These are phyloP conservation scores for Apiospora koreana DNA, from an alignment of 2,329 filamentous ascomycete genomes.

Conservation along the genomic window DNA sequence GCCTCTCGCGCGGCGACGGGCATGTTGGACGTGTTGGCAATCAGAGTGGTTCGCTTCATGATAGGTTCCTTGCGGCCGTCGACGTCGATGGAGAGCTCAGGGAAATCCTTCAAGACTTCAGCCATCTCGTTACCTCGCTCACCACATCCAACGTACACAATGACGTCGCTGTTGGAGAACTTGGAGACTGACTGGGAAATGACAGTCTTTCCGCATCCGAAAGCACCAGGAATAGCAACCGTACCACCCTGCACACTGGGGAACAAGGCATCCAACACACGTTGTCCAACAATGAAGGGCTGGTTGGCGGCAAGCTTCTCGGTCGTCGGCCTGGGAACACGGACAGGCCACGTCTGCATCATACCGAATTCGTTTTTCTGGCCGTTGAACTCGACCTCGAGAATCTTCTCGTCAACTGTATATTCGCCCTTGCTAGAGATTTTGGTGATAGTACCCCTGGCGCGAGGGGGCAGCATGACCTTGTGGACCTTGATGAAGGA, in stretches of 20 bases:
- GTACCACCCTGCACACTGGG: conserved; percentile 96
- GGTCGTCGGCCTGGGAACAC: conserved; percentile 87
- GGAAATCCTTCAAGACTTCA: conserved; percentile 99
- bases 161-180: conserved; percentile 99
- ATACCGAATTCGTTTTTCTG: conserved; percentile 92
- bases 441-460: conserved; percentile 86
- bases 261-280: conserved; percentile 94
- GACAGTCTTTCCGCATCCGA: conserved; percentile 98
- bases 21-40: conserved; percentile 99
- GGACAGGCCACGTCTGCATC: conserved; percentile 99
- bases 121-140: conserved; percentile 99
- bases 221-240: conserved; percentile 96
- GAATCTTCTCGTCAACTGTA: conserved; percentile 89
- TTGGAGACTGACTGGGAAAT: conserved; percentile 98
- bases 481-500: conserved; percentile 91
- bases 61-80: conserved; percentile 96
- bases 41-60: conserved; percentile 99
- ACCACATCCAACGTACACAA: conserved; percentile 90
- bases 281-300: conserved; percentile 94
- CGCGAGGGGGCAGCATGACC: conserved; percentile 87
- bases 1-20: conserved; percentile 97
- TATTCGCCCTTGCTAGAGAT: conserved; percentile 90
- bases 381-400: conserved; percentile 96
- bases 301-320: conserved; percentile 89
- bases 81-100: conserved; percentile 92